Percentiles rank a stretch among this genome's conserved stretches.
Evolutionary conservation across 2,329 filamentous ascomycete species (phyloP).

Genomic region (Gaeumannomyces tritici): DNA sequence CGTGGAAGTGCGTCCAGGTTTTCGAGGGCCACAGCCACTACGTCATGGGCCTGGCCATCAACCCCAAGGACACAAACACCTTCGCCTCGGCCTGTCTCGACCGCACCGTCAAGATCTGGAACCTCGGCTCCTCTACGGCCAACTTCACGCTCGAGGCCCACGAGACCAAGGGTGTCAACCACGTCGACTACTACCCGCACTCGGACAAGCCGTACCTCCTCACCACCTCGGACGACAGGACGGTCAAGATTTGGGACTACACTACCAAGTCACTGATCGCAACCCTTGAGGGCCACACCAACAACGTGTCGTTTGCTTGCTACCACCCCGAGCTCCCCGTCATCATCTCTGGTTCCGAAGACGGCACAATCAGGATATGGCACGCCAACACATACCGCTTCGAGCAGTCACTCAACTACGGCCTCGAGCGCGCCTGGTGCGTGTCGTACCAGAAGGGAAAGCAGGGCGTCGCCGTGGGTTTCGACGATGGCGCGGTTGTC

Average conservation of each 20-base stretch:
- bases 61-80: conserved; percentile 92
- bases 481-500: conserved; percentile 94
- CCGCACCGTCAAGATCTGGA: conserved; percentile 71
- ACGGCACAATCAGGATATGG: conserved; percentile 97
- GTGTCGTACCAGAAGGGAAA: conserved; percentile 90
- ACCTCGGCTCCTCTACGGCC: conserved; percentile 80
- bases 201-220: conserved; percentile 79
- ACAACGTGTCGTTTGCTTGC: conserved; percentile 95
- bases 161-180: conserved; percentile 95
- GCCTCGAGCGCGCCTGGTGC: conserved; percentile 94
- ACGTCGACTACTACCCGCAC: conserved; percentile 81
- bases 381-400: conserved; percentile 95
- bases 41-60: conserved; percentile 93
- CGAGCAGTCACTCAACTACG: conserved; percentile 93
- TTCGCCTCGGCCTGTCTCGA: conserved; percentile 93
- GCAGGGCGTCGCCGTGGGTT: conserved; percentile 91
- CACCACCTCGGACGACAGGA: conserved; percentile 92
- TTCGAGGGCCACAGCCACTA: conserved; percentile 93
- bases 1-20: conserved; percentile 94
- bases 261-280: conserved; percentile 96
- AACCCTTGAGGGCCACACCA: conserved; percentile 91
- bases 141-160: conserved; percentile 97
- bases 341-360: conserved; percentile 95
- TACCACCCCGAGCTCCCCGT: conserved; percentile 96
- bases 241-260: conserved; percentile 98